Conservation (phyloP, 441 rosid species). For the Cnidoscolus chayamansa region DNA sequence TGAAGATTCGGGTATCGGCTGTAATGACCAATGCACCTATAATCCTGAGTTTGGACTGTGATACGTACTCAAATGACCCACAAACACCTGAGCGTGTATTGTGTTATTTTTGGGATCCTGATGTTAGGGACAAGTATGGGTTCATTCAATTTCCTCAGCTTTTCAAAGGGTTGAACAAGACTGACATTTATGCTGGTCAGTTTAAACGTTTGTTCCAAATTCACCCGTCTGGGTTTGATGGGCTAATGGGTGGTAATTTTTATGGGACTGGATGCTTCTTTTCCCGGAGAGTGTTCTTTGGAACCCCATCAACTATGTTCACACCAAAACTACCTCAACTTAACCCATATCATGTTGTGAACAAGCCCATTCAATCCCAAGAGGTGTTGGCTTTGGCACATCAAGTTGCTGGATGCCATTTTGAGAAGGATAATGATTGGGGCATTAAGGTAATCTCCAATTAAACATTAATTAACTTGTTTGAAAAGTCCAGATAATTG, state of each 20-base stretch:
- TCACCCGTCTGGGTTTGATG: slow-evolving; percentile 42
- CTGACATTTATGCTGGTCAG: slow-evolving; percentile 48
- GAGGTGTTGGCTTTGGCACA: slow-evolving; percentile 39
- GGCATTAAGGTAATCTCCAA: slow-evolving; percentile 43
- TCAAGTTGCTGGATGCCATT: slow-evolving; percentile 43
- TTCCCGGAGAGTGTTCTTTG: slow-evolving; percentile 40
- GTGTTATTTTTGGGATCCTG: slow-evolving; percentile 49
- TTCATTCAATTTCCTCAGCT: slow-evolving; percentile 66
- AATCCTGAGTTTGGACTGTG: slow-evolving; percentile 58
- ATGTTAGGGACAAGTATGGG: slow-evolving; percentile 24
- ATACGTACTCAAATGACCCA: slow-evolving; percentile 64
- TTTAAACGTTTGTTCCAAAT: slow-evolving; percentile 30
- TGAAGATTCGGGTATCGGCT: slow-evolving; percentile 67
- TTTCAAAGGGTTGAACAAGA: slow-evolving; percentile 42
- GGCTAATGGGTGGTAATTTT: slow-evolving; percentile 35
- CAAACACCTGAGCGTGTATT: slow-evolving; percentile 40
- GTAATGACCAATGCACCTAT: slow-evolving; percentile 62
- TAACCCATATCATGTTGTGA: slow-evolving; percentile 21
- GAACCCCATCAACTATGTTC: slow-evolving; percentile 27
- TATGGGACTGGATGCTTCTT: slow-evolving; percentile 56
- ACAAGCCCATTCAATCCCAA: slow-evolving; percentile 33
- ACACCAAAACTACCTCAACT: slow-evolving; percentile 34
- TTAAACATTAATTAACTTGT: too few species aligned
- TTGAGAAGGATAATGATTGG: slow-evolving; percentile 52
- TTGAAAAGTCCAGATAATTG: too few species aligned